These are phyloP conservation scores for Danielia reshetovae DNA, from an alignment of 805 yeast species.

Conservation along the genomic window DNA sequence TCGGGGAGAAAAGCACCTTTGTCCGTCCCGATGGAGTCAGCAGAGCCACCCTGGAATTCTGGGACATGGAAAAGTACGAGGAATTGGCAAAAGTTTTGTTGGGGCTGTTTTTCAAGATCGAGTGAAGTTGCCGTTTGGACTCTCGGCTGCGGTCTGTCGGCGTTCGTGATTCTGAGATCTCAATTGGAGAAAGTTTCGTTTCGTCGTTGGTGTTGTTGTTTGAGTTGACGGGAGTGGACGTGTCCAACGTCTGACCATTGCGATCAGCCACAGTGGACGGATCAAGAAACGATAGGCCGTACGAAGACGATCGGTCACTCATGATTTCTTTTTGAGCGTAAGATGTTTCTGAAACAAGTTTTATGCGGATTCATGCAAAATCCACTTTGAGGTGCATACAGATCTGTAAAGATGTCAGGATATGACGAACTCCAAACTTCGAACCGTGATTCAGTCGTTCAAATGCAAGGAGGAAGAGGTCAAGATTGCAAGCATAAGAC, in stretches of 20 bases:
- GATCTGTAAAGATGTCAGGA: too few species aligned
- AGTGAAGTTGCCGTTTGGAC: slow-evolving; percentile 3
- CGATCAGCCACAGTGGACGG: slow-evolving; percentile 6
- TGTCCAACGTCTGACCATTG: slow-evolving; percentile 7
- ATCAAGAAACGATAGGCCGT: slow-evolving; percentile 10
- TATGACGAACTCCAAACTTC: slow-evolving; percentile 5
- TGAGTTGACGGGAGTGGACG: slow-evolving; percentile 22
- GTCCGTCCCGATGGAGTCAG: slow-evolving; percentile 1
- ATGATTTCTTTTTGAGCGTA: too few species aligned
- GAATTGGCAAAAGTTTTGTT: too few species aligned
- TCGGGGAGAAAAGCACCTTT: slow-evolving; percentile 11
- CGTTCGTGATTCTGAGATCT: slow-evolving; percentile 3
- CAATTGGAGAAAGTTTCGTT: slow-evolving; percentile 11
- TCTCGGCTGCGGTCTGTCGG: neutral
- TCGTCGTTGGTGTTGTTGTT: neutral
- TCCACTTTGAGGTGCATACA: too few species aligned
- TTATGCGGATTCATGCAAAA: too few species aligned
- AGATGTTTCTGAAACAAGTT: too few species aligned
- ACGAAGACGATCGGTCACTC: too few species aligned
- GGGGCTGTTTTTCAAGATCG: slow-evolving; percentile 9
- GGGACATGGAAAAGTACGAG: too few species aligned
- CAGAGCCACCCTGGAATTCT: too few species aligned
- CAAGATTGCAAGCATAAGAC: neutral
- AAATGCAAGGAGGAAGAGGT: slow-evolving; percentile 9
- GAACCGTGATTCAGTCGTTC: slow-evolving; percentile 7